Base-by-base conservation (phyloP, 306 rosid species). In the Dryas alaskensis region DNA sequence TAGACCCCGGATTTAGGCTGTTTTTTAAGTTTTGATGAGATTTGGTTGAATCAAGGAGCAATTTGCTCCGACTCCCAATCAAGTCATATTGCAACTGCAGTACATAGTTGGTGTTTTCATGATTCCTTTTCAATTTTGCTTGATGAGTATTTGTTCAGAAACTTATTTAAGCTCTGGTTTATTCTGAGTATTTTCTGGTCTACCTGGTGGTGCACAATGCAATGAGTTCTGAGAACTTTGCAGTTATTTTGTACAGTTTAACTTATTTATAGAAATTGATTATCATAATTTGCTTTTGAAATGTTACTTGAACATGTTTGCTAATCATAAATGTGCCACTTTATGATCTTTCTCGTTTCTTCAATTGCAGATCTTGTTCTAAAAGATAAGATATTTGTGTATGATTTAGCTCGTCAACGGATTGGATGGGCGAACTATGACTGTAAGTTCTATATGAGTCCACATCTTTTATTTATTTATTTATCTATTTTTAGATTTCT, bases 341-440 rank as follows among this genome's bases (percentile, higher is more conserved):
- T 67, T 43, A 57, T 60, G 57, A 45, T 31, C 37, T 75, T 57
- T 31, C 55, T 79, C 25, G 39, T 58, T 45, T 77, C 74, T 73
- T 76, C 45, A 48, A 67, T 74, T 85, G 76, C 89, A 91, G 97
- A 93, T 87, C 86, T 93, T 70, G 87, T 93, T 78, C 81, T 91
- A 37, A 93, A 93, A 83, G 97, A 91, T 73, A 91, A 87, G 89
- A 91, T 93, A 51, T 52, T 93, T 67, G 92, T 93, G 63, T 93
- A 91, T 48, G 98, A 91, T 79, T 76, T 93, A 55, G 93, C 87
- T 75, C 92, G 54, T 67, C 96, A 89, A 83, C 84, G 85, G 64
- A 75, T 93, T 31, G 97, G 98, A 72, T 93, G 97, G 97, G 74
- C 94, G 12, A 85, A 84, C 84, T 91, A 91, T 16, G 96, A 93